Base-by-base conservation (phyloP, 257 asterid genomes). In the Lycium barbarum region DNA sequence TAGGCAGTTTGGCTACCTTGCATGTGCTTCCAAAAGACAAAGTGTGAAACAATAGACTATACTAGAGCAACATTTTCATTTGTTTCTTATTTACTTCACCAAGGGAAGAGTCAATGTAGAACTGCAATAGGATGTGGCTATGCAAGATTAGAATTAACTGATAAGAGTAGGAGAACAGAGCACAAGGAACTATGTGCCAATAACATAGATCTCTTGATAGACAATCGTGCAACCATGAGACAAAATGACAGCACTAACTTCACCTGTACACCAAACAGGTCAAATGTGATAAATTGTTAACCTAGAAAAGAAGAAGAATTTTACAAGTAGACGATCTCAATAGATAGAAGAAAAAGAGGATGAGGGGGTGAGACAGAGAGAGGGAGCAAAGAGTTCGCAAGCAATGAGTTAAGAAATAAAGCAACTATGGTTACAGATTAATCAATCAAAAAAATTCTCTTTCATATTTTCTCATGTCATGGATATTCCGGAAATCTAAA, bases 371-470 rank as follows among this genome's bases (percentile, higher is more conserved):
- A 72, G 55, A 72, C 18, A 18, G 58, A 70, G 33, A 15, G 5
- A 71, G 36, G 79, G 51, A 22, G 55, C 55, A 71, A 14, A 47
- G 81, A 74, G 61, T 47, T 49, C 20, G 2, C 22, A 53, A 74
- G 80, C 62, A 74, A 74, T 12, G 81, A 49, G 61, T 74, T 74
- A 74, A 49, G 59, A 73, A 74, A 51, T 22, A 76, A 49, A 76
- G 62, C 62, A 74, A 51, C 62, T 76, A 51, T 7, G 6, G 33
- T 76, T 22, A 33, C 45, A 76, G 15, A 49, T 51, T 11, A 47
- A 22, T 51, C 13, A 74, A 13, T 74, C 38, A 49, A 13, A 11
- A 45, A 6, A 2, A 2, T 22, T 26, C 18, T 57, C 6, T 12
- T 49, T 74, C 45, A 22, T 55, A 74, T 49, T 51, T 74, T 22